Evolutionary conservation across 768 basidiomycete genomes (phyloP).

Genomic region (Mycena haematopus): DNA sequence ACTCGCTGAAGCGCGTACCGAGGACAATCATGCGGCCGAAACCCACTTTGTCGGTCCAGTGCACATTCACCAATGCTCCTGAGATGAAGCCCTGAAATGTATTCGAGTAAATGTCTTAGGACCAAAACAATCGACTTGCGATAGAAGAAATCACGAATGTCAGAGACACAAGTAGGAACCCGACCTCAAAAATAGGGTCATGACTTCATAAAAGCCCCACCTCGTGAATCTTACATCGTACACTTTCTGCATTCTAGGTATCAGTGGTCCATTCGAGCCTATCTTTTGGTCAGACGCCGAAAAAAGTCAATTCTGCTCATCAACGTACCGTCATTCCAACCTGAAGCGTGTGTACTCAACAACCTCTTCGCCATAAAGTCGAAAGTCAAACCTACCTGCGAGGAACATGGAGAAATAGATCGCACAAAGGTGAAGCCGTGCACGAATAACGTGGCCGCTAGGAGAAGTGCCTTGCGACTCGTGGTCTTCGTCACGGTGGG

Average conservation of each 20-base stretch:
- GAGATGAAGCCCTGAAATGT: conserved; percentile 51
- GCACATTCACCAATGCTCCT: conserved; percentile 56
- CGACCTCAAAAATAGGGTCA: no score
- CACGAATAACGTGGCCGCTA: background rate
- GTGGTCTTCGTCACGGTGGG: background rate
- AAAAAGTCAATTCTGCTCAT: background rate
- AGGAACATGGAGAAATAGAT: conserved; percentile 21
- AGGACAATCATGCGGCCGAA: conserved; percentile 41
- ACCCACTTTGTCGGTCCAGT: conserved; percentile 48
- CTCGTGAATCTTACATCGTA: conserved; percentile 38
- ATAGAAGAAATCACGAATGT: conserved; percentile 48
- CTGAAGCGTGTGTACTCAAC: background rate
- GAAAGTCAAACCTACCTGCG: background rate
- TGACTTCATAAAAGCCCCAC: no score
- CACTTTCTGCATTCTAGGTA: background rate
- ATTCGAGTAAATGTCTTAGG: no score
- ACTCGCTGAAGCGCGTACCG: conserved; percentile 20
- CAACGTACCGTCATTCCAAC: conserved; percentile 17
- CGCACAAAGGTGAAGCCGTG: conserved; percentile 15
- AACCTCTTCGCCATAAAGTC: background rate
- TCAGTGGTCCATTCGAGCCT: background rate
- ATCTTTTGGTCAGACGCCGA: background rate
- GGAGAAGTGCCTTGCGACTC: background rate
- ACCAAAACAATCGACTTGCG: conserved; percentile 31
- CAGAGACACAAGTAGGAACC: conserved; percentile 52